phyloP scores from a whole-genome alignment of 2,329 filamentous ascomycete genomes.

The Fusarium luffae region DNA sequence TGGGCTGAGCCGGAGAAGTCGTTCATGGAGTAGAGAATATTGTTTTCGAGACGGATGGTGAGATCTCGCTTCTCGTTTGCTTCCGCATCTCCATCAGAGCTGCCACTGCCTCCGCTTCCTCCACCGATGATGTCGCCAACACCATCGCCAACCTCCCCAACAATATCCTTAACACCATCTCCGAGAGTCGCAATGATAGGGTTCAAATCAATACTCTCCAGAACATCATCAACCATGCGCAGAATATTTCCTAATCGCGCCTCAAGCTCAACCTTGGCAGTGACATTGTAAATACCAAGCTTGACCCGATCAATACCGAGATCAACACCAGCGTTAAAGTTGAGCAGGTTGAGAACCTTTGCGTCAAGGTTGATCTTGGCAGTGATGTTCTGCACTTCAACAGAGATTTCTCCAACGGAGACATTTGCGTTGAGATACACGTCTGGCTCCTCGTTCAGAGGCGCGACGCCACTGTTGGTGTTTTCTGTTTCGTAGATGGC shows the following conservation, averaged over 20 bases:
- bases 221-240: slow-evolving; percentile 30
- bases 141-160: slow-evolving; percentile 11
- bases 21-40: slow-evolving; percentile 30
- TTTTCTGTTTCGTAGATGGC: slow-evolving; percentile 30
- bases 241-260: slow-evolving; percentile 22
- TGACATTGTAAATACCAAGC: slow-evolving; percentile 30
- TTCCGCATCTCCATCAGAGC: not conserved
- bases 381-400: slow-evolving; percentile 25
- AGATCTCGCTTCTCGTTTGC: slow-evolving; percentile 19
- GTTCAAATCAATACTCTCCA: slow-evolving; percentile 25
- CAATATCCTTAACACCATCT: slow-evolving; percentile 12
- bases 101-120: not conserved
- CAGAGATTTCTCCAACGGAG: slow-evolving; percentile 23
- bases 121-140: not conserved
- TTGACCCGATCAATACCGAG: slow-evolving; percentile 26
- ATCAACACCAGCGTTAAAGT: slow-evolving; percentile 30
- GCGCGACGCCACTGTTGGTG: slow-evolving; percentile 16
- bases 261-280: slow-evolving; percentile 28
- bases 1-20: slow-evolving; percentile 26
- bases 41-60: slow-evolving; percentile 19
- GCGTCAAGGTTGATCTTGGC: slow-evolving; percentile 29
- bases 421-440: slow-evolving; percentile 27
- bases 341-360: slow-evolving; percentile 28
- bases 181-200: slow-evolving; percentile 22
- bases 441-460: slow-evolving; percentile 21